phyloP scores from a whole-genome alignment of 495 filamentous ascomycete species.

The Tuber indicum region DNA sequence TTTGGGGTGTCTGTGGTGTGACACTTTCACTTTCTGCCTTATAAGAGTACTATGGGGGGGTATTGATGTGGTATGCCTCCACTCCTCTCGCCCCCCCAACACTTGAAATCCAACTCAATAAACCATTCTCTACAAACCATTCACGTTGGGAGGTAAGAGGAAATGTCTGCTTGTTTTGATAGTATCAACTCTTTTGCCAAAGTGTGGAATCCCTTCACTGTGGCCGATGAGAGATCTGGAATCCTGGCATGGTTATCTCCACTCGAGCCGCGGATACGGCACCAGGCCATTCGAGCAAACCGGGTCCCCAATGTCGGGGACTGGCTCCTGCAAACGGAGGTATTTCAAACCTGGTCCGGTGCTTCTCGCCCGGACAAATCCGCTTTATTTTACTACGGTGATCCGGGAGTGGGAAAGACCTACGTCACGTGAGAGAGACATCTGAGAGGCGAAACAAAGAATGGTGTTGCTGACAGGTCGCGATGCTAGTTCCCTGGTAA shows the following conservation, averaged over 20 bases:
- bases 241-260: neutral
- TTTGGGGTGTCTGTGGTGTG: no score
- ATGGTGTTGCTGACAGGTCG: neutral
- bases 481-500: neutral
- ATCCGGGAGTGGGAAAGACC: neutral
- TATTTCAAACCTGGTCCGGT: neutral
- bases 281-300: neutral
- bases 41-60: no score
- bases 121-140: neutral
- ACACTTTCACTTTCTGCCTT: no score
- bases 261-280: neutral
- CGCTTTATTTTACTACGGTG: neutral
- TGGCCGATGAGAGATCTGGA: neutral
- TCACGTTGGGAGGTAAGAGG: neutral
- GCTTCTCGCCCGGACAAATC: neutral
- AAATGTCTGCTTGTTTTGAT: neutral
- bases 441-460: neutral
- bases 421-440: neutral
- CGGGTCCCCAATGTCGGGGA: neutral
- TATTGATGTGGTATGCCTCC: neutral
- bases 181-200: neutral
- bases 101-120: neutral
- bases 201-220: neutral
- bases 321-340: neutral
- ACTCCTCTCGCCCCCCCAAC: neutral